phyloP scores from a whole-genome alignment of 1,139 yeast species.

The Casaregolazyma suthepensis region DNA sequence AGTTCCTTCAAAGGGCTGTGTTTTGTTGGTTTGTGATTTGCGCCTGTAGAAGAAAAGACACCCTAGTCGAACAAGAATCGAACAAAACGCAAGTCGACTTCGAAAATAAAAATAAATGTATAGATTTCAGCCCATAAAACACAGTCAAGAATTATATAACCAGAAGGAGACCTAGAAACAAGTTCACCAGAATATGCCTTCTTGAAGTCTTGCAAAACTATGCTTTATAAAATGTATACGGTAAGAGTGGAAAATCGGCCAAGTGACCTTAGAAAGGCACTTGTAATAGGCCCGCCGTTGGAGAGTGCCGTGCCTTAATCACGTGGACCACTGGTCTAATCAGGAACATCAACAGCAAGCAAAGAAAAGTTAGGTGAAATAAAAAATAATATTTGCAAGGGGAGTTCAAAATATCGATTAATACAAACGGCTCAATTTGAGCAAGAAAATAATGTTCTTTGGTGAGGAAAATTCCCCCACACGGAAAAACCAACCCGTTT shows the following conservation, averaged over 20 bases:
- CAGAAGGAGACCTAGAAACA: neutral
- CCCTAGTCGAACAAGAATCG: neutral
- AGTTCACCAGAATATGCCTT: neutral
- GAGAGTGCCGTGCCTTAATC: neutral
- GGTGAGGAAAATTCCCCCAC: neutral
- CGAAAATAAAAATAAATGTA: neutral
- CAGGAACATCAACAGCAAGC: neutral
- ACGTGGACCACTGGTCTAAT: neutral
- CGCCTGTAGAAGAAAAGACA: neutral
- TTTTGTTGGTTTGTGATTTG: neutral
- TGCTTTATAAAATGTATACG: neutral
- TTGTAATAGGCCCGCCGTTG: neutral
- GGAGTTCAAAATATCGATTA: neutral
- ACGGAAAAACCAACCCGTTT: neutral
- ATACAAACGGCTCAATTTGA: neutral
- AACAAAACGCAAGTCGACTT: neutral
- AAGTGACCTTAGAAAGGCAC: neutral
- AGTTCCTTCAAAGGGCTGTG: neutral
- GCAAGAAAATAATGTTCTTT: neutral
- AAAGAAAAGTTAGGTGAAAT: neutral
- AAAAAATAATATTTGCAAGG: neutral
- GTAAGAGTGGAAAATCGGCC: neutral
- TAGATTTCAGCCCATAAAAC: neutral
- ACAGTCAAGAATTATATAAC: neutral
- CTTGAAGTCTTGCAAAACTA: neutral